Conservation (phyloP, 345 rosid species). For the Salix koriyanagi region DNA sequence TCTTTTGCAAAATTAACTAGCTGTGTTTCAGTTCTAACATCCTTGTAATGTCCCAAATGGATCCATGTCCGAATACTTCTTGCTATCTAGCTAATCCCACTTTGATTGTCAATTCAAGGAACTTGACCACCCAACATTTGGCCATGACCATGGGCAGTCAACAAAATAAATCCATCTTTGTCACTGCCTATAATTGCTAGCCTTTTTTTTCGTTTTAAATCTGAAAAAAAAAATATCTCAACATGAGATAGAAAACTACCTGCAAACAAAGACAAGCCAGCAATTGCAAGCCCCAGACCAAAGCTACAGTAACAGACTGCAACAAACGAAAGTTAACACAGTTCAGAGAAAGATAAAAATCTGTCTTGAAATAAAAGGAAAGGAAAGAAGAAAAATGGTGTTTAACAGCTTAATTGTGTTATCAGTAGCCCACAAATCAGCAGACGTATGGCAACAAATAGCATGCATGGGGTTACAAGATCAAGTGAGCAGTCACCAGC, state of each 20-base stretch:
- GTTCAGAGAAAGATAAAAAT: background rate
- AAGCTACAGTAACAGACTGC: background rate
- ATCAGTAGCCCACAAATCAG: conserved; percentile 46
- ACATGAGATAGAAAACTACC: background rate
- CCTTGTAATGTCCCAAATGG: too few relatives aligned
- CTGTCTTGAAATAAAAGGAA: background rate
- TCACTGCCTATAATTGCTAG: background rate
- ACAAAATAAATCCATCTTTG: background rate
- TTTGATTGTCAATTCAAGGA: too few relatives aligned
- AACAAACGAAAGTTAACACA: background rate
- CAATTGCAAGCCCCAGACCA: background rate
- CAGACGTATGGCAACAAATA: conserved; percentile 41
- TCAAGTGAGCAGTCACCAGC: conserved; percentile 40
- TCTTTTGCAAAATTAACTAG: too few relatives aligned
- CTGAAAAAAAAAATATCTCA: background rate
- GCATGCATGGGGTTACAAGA: conserved; percentile 41
- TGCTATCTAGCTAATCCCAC: too few relatives aligned
- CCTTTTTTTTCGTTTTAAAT: background rate
- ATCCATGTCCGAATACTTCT: too few relatives aligned
- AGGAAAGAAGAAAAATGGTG: conserved; percentile 38
- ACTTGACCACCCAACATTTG: too few relatives aligned
- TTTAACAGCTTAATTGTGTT: conserved; percentile 43
- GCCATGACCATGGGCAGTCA: too few relatives aligned
- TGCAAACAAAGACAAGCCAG: too few relatives aligned
- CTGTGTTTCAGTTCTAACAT: too few relatives aligned